A percentile compares a stretch with the other conserved stretches of the same genome.
Evolutionary conservation across 495 filamentous ascomycete species (phyloP).

Genomic region (Penicillium cataractarum): DNA sequence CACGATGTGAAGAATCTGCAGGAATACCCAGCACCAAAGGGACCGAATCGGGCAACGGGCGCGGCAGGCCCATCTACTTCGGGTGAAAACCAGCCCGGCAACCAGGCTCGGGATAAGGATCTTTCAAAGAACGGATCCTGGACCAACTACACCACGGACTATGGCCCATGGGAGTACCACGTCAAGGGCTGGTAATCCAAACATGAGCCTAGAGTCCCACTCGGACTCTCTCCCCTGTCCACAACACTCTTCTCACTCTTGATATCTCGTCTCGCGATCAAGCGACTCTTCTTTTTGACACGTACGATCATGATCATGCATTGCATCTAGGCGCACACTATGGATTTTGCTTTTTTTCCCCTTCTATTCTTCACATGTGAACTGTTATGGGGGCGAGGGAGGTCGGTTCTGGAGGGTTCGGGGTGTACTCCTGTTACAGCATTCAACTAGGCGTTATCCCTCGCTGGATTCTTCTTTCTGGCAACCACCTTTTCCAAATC

Average conservation of each 20-base stretch:
- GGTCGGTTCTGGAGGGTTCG: conserved; percentile 18
- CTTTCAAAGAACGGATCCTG: conserved; percentile 61
- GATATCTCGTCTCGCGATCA: conserved; percentile 24
- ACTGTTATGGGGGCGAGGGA: neutral
- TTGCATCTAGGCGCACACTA: conserved; percentile 50
- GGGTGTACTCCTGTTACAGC: conserved; percentile 22
- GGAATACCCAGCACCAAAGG: conserved; percentile 63
- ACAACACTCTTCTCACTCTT: conserved; percentile 12
- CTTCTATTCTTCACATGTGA: conserved; percentile 21
- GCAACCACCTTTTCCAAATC: conserved; percentile 10
- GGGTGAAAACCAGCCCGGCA: conserved; percentile 30
- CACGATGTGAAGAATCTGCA: conserved; percentile 84
- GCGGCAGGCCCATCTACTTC: conserved; percentile 16
- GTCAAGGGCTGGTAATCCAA: conserved; percentile 66
- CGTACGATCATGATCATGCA: conserved; percentile 52
- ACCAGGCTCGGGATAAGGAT: conserved; percentile 45
- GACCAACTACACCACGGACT: conserved; percentile 65
- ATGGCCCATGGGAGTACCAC: conserved; percentile 70
- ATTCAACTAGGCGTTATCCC: conserved; percentile 26
- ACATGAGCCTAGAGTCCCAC: neutral
- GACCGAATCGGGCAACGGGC: conserved; percentile 28
- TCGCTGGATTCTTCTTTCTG: conserved; percentile 24
- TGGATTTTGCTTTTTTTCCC: conserved; percentile 38
- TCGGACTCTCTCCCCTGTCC: conserved; percentile 7
- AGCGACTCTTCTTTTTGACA: conserved; percentile 33